Base-by-base conservation (phyloP, 129 eudicot genomes). In the Erigeron canadensis region DNA sequence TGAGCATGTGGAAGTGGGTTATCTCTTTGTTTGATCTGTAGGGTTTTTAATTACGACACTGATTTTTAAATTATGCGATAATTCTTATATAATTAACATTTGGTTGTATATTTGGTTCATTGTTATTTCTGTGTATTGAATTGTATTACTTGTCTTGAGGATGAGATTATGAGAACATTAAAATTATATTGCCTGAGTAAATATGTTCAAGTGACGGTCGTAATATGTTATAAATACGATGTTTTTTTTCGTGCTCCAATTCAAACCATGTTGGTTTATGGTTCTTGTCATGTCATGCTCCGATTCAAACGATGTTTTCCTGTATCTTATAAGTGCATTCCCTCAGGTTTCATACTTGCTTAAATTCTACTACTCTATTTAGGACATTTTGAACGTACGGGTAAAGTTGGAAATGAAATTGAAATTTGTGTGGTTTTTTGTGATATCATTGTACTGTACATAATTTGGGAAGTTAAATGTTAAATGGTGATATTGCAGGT, bases 401-500 rank as follows among this genome's bases (percentile, higher is more conserved):
- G 56, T 50, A 50, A 12, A 28, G 34, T 28, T 28, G 34, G 58
- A 5, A 16, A 15, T 53, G 19, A 50, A 50, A 1, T 17, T 53
- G 34, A 28, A 28, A 28, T 28, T 28, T 0, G 34, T 28, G 34
- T 28, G 1, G 34, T 28, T 3, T n/a, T 28, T 28, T 28, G 34
- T 28, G 34, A 28, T 28, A 28, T 28, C 34, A 28, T 28, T 28
- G 34, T 28, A 28, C 34, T 1, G 34, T 28, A 28, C 34, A 1
- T 28, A 2, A 1, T 28, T 28, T 28, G 34, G 34, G 3, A 28
- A 28, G 34, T 28, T 28, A 28, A 28, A 28, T 28, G 34, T 28
- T 3, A 28, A n/a, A 28, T 28, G 34, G 22, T 53, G 58, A 53
- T 53, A 37, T 16, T 42, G 65, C 84, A 93, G 98, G 98, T 62